Evolutionary conservation across 2,329 filamentous ascomycete genomes (phyloP), one percentile per base, ranked within the genome.

Genomic region (Fusarium miscanthi): DNA sequence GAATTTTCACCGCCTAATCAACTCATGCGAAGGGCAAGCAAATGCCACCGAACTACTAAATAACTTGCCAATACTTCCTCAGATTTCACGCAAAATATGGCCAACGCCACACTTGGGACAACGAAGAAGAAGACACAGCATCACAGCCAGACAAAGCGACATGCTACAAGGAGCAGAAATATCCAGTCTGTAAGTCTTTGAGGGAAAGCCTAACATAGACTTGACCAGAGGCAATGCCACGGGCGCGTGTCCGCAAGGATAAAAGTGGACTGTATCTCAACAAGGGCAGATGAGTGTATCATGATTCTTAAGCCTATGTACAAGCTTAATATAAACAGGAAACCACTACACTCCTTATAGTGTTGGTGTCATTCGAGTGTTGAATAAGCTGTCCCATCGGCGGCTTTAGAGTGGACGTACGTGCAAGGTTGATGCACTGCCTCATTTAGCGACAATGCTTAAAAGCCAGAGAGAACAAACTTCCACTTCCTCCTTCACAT

Each of bases 371-470:
- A 37, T 30, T 25, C 3, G 2, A 25, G 16, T 11, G 8, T 21
- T 25, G 8, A 58, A 45, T 27, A 37, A 37, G 40, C 23, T 8
- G 23, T 37, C 23, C 33, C 11, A 14, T 48, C 23, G 13, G 23
- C 38, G 23, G 19, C 40, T 40, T 23, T 14, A 30, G 30, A 49
- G 57, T 35, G 35, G 57, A 30, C 19, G 56, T 25, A 30, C 19
- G 25, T 53, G 25, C 67, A 66, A 48, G 57, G 56, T 53, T 23
- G 31, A 45, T 71, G 63, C 69, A 71, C 63, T 54, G 67, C 69
- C 69, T 63, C 62, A 41, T 60, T 52, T 25, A 63, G 25, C 63
- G 33, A 57, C 13, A 2, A n/a, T 42, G 33, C 46, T 64, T 63
- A 68, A 69, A 68, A 49, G 37, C 52, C 17, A 51, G 8, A 51